phyloP scores from a whole-genome alignment of 2,329 filamentous ascomycete species.

The Fusarium subtropicale region DNA sequence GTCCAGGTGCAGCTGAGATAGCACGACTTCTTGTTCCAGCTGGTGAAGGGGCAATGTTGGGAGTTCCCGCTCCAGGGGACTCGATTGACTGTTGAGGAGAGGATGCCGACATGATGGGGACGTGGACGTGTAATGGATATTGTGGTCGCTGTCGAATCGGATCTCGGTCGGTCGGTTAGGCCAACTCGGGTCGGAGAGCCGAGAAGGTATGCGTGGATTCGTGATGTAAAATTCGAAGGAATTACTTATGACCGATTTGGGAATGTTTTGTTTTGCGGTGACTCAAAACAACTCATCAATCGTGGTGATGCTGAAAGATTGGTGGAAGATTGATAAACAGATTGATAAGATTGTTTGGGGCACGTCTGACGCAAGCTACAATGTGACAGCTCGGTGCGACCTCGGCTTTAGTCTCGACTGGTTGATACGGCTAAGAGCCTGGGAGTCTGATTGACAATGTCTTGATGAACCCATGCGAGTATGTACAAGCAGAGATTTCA shows the following conservation, averaged over 20 bases:
- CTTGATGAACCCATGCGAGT: conserved; percentile 25
- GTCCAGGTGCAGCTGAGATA: conserved; percentile 43
- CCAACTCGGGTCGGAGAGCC: conserved; percentile 46
- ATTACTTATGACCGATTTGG: neutral
- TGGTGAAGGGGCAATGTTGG: conserved; percentile 24
- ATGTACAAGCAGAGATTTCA: conserved; percentile 4
- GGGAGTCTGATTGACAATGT: conserved; percentile 16
- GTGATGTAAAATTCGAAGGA: neutral
- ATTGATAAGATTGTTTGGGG: conserved; percentile 40
- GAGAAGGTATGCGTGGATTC: conserved; percentile 21
- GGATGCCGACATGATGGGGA: conserved; percentile 44
- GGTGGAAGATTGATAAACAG: conserved; percentile 16
- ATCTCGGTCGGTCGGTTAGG: conserved; percentile 39
- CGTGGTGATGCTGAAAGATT: conserved; percentile 5
- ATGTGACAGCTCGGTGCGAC: conserved; percentile 28
- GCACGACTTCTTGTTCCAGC: conserved; percentile 37
- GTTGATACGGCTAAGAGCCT: conserved; percentile 28
- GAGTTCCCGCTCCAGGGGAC: conserved; percentile 38
- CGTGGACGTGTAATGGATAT: conserved; percentile 20
- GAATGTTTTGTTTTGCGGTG: neutral
- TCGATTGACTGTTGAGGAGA: conserved; percentile 36
- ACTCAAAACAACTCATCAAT: conserved; percentile 9
- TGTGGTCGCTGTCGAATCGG: conserved; percentile 35
- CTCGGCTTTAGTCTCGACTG: conserved; percentile 37
- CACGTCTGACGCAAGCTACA: conserved; percentile 20